These are phyloP conservation scores for Leishmania braziliensis DNA, from an alignment of 208 protist species.

Conservation along the genomic window DNA sequence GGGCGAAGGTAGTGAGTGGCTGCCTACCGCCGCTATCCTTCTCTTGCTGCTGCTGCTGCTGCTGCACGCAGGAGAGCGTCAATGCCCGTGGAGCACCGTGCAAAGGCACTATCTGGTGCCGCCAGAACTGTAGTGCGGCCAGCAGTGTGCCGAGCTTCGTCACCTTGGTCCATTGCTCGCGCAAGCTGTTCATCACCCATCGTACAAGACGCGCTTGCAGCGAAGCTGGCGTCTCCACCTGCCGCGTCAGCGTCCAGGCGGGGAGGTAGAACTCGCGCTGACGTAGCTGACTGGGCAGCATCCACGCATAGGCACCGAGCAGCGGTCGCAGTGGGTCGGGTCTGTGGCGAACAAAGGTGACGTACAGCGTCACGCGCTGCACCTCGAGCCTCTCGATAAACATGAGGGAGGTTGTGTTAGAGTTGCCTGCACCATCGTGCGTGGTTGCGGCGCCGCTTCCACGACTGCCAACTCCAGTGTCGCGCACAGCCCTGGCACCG, in stretches of 20 bases:
- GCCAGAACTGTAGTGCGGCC: slow-evolving; percentile 48
- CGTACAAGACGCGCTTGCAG: slow-evolving; percentile 37
- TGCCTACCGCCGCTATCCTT: neutral
- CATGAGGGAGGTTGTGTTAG: slow-evolving; percentile 35
- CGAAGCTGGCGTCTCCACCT: slow-evolving; percentile 53
- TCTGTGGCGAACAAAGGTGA: slow-evolving; percentile 62
- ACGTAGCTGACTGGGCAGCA: slow-evolving; percentile 63
- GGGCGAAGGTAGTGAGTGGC: slow-evolving; percentile 8
- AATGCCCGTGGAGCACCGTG: slow-evolving; percentile 34
- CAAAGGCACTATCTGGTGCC: slow-evolving; percentile 31
- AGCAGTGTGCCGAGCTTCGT: slow-evolving; percentile 71
- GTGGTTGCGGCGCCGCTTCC: neutral
- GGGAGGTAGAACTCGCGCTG: slow-evolving; percentile 59
- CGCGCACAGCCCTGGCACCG: neutral
- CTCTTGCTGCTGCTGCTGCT: slow-evolving; percentile 11
- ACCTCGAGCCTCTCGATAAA: slow-evolving; percentile 57
- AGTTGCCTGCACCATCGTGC: neutral
- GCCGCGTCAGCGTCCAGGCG: slow-evolving; percentile 40
- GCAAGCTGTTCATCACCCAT: slow-evolving; percentile 64
- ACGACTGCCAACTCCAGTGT: neutral
- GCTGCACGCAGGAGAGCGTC: slow-evolving; percentile 37
- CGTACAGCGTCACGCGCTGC: slow-evolving; percentile 52
- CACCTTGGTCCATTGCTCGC: slow-evolving; percentile 81
- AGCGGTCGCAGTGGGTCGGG: slow-evolving; percentile 65
- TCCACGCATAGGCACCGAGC: slow-evolving; percentile 71